These are phyloP conservation scores for Puccinellia tenuiflora DNA, from an alignment of 176 grass and related monocot genomes.

Conservation along the genomic window DNA sequence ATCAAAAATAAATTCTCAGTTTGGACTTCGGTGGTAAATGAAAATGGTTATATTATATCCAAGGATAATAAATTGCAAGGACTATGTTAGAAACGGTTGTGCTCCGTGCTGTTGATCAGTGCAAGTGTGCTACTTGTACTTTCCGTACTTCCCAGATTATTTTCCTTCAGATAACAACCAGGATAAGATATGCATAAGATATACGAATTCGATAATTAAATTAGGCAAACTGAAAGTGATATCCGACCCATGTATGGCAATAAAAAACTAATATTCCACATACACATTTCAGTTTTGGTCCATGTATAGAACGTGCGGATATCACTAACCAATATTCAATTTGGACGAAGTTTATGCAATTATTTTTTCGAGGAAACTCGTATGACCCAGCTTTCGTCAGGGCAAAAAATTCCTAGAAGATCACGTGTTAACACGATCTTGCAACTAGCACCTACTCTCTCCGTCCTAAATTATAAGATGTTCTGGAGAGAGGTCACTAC, in stretches of 20 bases:
- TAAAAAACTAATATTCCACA: not conserved
- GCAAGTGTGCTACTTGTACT: not conserved
- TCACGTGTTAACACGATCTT: not conserved
- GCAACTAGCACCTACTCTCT: no score
- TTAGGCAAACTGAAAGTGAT: not conserved
- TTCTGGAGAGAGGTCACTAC: no score
- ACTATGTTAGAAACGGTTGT: not conserved
- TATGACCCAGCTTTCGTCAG: no score
- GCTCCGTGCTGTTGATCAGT: not conserved
- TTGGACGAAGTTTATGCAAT: not conserved
- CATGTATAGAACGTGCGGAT: not conserved
- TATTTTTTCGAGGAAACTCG: no score
- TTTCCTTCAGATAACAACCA: not conserved
- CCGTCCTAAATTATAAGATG: no score
- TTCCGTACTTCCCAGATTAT: not conserved
- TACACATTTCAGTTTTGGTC: not conserved
- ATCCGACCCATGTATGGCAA: not conserved
- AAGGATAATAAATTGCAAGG: not conserved
- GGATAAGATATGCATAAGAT: not conserved
- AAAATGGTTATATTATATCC: not conserved
- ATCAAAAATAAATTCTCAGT: not conserved
- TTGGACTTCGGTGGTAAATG: not conserved
- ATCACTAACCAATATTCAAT: not conserved
- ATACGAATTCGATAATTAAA: not conserved
- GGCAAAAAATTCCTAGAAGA: not conserved